Base-by-base conservation (phyloP, 805 yeast genomes). In the Groenewaldozyma salmanticensis region DNA sequence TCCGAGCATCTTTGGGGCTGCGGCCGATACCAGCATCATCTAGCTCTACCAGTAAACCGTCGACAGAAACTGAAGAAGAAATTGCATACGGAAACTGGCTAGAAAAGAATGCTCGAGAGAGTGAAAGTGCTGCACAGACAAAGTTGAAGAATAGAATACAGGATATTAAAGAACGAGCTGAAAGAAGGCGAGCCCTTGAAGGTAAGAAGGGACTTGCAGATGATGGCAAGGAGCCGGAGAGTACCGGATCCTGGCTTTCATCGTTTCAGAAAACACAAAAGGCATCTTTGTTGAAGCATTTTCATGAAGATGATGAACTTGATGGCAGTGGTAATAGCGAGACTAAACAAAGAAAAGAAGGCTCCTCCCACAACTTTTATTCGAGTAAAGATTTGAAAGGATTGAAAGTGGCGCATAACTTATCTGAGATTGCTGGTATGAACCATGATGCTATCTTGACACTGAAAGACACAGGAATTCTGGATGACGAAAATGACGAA, bases 361-460 rank as follows among this genome's bases (percentile, higher is more conserved):
- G n/a, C n/a, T n/a, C n/a, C n/a, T 39, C 31, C 13, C 39, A 35
- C 3, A 39, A 42, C 15, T 49, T 40, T 4, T 57, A 58, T 21
- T 45, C 53, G 2, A 38, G 51, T 2, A 58, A 59, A 9, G 67
- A 59, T 21, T 48, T 66, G 5, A 52, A 60, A 4, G 66, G 64
- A 1, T 33, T 71, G 13, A 63, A 61, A 31, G 63, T 78, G 2
- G 72, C 67, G 0, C 82, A 77, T 53, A 57, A 59, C 27, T 31
- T 62, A 7, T 52, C 53, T n/a, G 70, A 68, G n/a, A 52, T 77
- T 7, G 48, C 52, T 2, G 48, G 69, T 1, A 48, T 60, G n/a
- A 64, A 67, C 4, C 55, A 60, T 3, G 68, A 65, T 21, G 62
- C 69, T 3, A 63, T 80, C 2, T 60, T 82, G 39, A 81, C 87